phyloP scores from a whole-genome alignment of 192 early-diverging fungal genomes.

The Mortierella hygrophila region DNA sequence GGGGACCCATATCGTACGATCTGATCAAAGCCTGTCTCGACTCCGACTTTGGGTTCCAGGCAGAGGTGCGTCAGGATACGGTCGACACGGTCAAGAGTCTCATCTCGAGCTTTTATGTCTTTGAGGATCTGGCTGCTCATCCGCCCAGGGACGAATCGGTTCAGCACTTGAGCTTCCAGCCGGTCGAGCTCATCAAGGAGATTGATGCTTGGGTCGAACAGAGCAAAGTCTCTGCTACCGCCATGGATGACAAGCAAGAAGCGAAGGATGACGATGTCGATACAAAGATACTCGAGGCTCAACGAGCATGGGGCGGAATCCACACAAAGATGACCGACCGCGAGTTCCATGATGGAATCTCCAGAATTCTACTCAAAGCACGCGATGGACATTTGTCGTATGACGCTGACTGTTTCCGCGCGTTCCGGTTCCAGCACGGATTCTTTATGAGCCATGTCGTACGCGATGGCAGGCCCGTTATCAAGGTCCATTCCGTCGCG shows the following conservation, averaged over 20 bases:
- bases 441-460: slow-evolving; percentile 43
- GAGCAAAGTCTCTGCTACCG: neutral
- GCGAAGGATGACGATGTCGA: neutral
- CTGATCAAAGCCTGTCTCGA: slow-evolving; percentile 28
- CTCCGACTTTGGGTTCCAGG: slow-evolving; percentile 21
- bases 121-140: slow-evolving; percentile 24
- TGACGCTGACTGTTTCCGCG: slow-evolving; percentile 41
- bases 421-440: slow-evolving; percentile 29
- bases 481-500: slow-evolving; percentile 27
- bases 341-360: slow-evolving; percentile 35
- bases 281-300: neutral
- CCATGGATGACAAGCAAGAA: neutral
- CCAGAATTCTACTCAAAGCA: slow-evolving; percentile 17
- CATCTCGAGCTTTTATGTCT: slow-evolving; percentile 32
- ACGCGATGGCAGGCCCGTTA: slow-evolving; percentile 25
- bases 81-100: slow-evolving; percentile 27
- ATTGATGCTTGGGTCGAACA: slow-evolving; percentile 14
- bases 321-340: slow-evolving; percentile 27
- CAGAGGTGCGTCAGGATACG: slow-evolving; percentile 14
- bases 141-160: slow-evolving; percentile 3
- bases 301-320: neutral
- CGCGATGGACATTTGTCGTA: slow-evolving; percentile 50
- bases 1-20: slow-evolving; percentile 15
- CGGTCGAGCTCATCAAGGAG: slow-evolving; percentile 11
- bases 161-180: slow-evolving; percentile 8